Conservation (phyloP, 345 rosid genomes). For the Triadica sebifera region DNA sequence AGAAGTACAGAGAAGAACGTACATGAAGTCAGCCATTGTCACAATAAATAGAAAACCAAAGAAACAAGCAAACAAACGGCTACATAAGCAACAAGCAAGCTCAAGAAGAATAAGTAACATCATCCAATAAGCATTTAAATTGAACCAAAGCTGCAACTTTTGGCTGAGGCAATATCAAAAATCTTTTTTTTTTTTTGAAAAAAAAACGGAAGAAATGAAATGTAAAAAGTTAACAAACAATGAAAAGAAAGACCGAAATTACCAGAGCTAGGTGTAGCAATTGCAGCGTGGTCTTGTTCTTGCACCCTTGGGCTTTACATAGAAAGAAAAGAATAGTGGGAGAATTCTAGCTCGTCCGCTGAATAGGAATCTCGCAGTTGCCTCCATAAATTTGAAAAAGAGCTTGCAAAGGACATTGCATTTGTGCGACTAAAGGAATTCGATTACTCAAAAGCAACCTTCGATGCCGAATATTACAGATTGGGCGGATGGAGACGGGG, state of each 20-base stretch:
- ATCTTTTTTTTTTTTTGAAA: too few species aligned
- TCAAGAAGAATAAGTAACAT: background rate
- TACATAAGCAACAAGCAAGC: background rate
- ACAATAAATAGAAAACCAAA: too few species aligned
- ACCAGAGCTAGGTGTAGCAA: background rate
- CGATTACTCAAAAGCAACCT: background rate
- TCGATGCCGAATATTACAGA: conserved; percentile 2
- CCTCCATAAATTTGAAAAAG: background rate
- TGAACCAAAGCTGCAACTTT: background rate
- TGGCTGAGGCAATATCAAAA: background rate
- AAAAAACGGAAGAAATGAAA: background rate
- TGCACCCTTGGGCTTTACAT: conserved; percentile 5
- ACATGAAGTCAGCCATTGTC: too few species aligned
- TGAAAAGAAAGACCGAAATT: background rate
- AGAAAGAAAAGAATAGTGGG: background rate
- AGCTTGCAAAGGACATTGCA: background rate
- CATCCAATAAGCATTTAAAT: background rate
- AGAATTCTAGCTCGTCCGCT: background rate
- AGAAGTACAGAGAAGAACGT: background rate
- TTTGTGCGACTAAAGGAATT: background rate
- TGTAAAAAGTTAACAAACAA: background rate
- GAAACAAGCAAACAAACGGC: background rate
- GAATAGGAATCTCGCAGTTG: conserved; percentile 9
- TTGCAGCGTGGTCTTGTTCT: conserved; percentile 7
- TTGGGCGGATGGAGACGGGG: background rate